Base-by-base conservation (phyloP, 2,329 filamentous ascomycete species). In the Leptographium procerum region DNA sequence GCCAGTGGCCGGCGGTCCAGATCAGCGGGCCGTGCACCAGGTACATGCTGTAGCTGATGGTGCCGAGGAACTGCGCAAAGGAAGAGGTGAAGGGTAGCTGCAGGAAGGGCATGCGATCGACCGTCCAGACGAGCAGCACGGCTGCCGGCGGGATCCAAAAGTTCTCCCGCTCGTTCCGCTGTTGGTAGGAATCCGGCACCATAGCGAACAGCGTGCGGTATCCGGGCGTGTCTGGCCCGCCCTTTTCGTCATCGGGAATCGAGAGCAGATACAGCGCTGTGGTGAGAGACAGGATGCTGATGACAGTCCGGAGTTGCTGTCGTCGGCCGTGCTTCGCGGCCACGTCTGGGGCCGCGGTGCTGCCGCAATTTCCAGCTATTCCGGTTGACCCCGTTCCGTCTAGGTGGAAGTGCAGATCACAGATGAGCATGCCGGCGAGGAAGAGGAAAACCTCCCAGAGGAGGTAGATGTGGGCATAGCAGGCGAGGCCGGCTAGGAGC, bases 1-100 rank as follows among this genome's bases (percentile, higher is more conserved):
- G 47, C 56, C 55, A 60, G 67, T 76, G 82, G 13, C 80, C 80
- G 22, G 78, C 64, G 2, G 75, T 75, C 63, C 82, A 79, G 65
- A 79, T 73, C 2, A 77, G 73, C 4, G 79, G 78, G 0, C 81
- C 80, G 65, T 85, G 82, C 71, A 84, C 78, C 16, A 85, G 74
- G 66, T 85, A 85, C 29, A 85, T 66, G 55, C 80, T 77, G 65
- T 82, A 85, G 56, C 79, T 83, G 63, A 85, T 78, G 65, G 77
- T 77, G 60, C 82, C 82, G 7, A 85, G 70, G 67, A 84, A 85
- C 53, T 63, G 61, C 8, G 61, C 29, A 7, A 68, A 59, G 7
- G 58, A 51, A 4, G 62, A 65, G 5, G 64, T 71, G 60, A 70
- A 70, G 6, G 64, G 59, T 10, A 60, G 50, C 57, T 69, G 68